phyloP scores from a whole-genome alignment of 495 filamentous ascomycete species.

The Hypomontagnella submonticulosa region DNA sequence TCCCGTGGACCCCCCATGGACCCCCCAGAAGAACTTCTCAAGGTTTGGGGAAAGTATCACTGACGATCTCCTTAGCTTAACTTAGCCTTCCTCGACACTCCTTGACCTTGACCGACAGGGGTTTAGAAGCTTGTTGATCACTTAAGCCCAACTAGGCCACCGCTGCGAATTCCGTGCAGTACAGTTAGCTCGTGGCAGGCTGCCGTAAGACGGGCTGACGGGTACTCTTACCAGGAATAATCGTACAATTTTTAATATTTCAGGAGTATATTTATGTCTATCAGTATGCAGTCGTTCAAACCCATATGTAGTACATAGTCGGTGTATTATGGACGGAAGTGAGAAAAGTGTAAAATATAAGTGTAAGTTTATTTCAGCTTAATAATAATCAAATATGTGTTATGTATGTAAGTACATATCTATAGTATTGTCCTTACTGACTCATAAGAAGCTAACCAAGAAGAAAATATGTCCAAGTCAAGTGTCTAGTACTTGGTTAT shows the following conservation, averaged over 20 bases:
- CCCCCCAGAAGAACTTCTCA: neutral
- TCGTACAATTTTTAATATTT: constrained; percentile 9
- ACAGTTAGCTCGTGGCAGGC: constrained; percentile 19
- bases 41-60: constrained; percentile 44
- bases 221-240: constrained; percentile 2
- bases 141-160: constrained; percentile 38
- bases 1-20: constrained; percentile 18
- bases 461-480: too few species aligned
- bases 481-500: neutral
- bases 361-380: constrained; percentile 10
- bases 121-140: constrained; percentile 39
- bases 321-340: neutral
- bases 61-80: constrained; percentile 28
- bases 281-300: too few species aligned
- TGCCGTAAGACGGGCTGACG: constrained; percentile 10
- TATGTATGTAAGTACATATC: neutral
- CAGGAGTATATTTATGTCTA: neutral
- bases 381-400: neutral
- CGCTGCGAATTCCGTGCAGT: constrained; percentile 33
- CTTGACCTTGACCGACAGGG: constrained; percentile 14
- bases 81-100: too few species aligned
- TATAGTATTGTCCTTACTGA: neutral
- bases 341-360: neutral
- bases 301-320: too few species aligned
- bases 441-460: too few species aligned